Evolutionary conservation across 148 eudicot species (phyloP).

Genomic region (Chenopodium quinoa): DNA sequence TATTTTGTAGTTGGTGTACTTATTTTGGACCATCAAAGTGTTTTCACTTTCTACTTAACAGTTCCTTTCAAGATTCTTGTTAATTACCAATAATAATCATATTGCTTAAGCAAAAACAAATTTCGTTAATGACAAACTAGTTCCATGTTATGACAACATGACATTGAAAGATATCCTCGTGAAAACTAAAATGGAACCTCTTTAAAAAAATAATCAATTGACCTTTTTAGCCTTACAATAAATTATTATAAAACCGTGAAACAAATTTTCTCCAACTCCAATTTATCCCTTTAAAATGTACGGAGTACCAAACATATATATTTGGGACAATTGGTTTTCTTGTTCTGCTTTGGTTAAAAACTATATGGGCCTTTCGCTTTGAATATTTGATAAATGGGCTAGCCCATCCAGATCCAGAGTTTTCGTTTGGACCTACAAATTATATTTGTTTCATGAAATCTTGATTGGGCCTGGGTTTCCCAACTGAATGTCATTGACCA

Average conservation of each 20-base stretch:
- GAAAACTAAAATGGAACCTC: too few species aligned
- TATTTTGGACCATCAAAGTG: conserved; percentile 4
- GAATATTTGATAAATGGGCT: neutral
- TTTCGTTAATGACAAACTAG: neutral
- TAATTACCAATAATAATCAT: neutral
- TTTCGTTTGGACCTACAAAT: neutral
- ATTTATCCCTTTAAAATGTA: too few species aligned
- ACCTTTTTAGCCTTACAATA: too few species aligned
- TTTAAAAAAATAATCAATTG: too few species aligned
- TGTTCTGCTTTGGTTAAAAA: neutral
- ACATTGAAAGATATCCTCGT: too few species aligned
- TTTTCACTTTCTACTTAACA: neutral
- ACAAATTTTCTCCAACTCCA: too few species aligned
- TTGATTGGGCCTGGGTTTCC: neutral
- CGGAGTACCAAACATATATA: too few species aligned
- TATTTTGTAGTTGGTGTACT: neutral
- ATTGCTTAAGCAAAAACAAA: neutral
- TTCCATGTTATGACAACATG: too few species aligned
- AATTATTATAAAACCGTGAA: neutral
- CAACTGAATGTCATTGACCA: neutral
- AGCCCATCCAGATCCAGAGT: neutral
- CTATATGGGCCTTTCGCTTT: neutral
- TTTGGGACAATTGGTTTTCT: neutral
- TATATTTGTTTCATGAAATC: neutral
- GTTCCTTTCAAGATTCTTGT: neutral